Evolutionary conservation across 2,329 filamentous ascomycete species (phyloP), one percentile per base, ranked within the genome.

Genomic region (Atkinsonella texensis): DNA sequence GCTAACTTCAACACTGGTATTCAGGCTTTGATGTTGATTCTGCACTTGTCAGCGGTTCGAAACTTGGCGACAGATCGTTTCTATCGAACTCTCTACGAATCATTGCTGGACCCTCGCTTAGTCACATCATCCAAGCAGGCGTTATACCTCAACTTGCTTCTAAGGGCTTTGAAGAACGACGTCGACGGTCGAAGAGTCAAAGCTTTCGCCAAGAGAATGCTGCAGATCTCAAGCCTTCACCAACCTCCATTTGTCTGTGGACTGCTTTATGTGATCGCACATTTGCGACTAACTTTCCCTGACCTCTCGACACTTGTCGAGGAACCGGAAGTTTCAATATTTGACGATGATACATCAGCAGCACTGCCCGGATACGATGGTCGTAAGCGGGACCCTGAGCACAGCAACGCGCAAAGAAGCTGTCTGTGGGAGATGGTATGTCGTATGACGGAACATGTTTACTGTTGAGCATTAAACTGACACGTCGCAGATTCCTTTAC

Each of bases 1-100:
- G 89, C 91, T 52, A 98, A 98, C 68, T 97, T 98, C 77, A 98
- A 97, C 70, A 98, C 93, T 1, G 93, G 89, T 64, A 88, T 98
- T 39, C 93, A 98, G 68, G 91, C 93, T 35, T 78, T 98, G 57
- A 85, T 95, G 71, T 74, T 98, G 46, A 94, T 98, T 58, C 93
- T 97, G 65, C 93, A 97, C 66, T 79, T 98, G 31, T 87, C 89
- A 0, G 75, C 83, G 1, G 80, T 84, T 3, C 89, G 93, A 64
- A 85, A 90, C 60, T 75, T 91, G 50, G 84, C 85, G 4, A 84
- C 85, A 12, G 93, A 98, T 62, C 81, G 93, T 54, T 98, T 95
- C 72, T 98, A 97, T 71, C 80, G 89, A 48, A 95, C 90, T 10
- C 74, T 98, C 2, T 98, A 98, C 67, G 93, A 98, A 69, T 96